These are phyloP conservation scores for Penicillium bovifimosum DNA, from an alignment of 495 filamentous ascomycete species.

Conservation along the genomic window DNA sequence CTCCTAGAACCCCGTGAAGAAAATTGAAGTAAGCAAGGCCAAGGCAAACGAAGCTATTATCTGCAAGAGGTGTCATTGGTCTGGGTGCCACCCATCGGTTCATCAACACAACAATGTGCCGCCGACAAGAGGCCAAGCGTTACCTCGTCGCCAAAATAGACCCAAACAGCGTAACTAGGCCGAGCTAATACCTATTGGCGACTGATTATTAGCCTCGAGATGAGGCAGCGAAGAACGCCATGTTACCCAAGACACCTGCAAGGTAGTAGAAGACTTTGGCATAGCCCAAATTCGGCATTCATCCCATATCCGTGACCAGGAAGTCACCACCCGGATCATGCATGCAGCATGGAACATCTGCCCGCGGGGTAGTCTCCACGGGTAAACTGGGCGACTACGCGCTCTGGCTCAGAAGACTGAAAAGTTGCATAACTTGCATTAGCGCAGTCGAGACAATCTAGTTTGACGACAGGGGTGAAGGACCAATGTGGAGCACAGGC, in stretches of 20 bases:
- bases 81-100: not conserved
- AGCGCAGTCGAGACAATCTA: not conserved
- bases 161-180: not conserved
- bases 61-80: not conserved
- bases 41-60: conserved; percentile 1
- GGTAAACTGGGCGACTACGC: conserved; percentile 8
- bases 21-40: not conserved
- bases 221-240: not conserved
- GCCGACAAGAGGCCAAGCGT: too few relatives aligned
- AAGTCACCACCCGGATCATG: conserved; percentile 9
- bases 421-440: conserved; percentile 4
- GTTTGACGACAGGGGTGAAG: not conserved
- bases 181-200: conserved; percentile 3
- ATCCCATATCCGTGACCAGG: conserved; percentile 14
- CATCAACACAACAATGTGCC: not conserved
- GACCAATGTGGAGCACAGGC: not conserved
- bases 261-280: not conserved
- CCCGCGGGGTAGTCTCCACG: not conserved
- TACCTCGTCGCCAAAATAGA: not conserved
- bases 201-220: conserved; percentile 2
- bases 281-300: conserved; percentile 1
- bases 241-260: not conserved
- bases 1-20: conserved; percentile 3
- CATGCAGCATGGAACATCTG: not conserved
- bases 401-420: not conserved